Evolutionary conservation across 1,284 basidiomycete genomes (phyloP), one percentile per base, ranked within the genome.

Genomic region (Sphagnurus paluster): DNA sequence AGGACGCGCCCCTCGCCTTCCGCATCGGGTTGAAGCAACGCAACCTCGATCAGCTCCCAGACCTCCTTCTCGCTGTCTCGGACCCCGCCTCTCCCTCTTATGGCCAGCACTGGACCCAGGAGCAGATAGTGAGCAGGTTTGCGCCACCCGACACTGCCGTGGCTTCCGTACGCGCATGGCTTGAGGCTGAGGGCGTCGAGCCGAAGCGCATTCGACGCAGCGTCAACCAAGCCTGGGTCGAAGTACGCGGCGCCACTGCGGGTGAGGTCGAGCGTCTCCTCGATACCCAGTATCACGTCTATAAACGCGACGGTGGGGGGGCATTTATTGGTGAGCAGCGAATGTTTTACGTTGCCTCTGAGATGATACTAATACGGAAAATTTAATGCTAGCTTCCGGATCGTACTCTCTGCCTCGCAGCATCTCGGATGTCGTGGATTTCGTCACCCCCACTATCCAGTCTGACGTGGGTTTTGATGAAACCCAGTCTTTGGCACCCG

Each of bases 401-500:
- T 63, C 64, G 6, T 76, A 75, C 51, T 68, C 65, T 13, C 57
- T 76, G 21, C 74, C 72, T 0, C 56, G 56, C 25, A 57, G 65
- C 44, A 53, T 76, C 28, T 57, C 59, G 16, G 55, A 63, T 13
- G 70, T 74, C 46, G 62, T 76, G 34, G 74, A 76, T 46, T 56
- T 75, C 34, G 65, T 76, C 48, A 68, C 68, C 43, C 74, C 74
- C 3, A 75, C 74, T 1, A 63, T 74, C 1, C 68, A 75, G 29
- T 53, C 56, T 3, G 45, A 52, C 43, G 30, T 49, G 17, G 54
- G 50, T 13, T 41, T 57, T 10, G 37, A 39, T 13, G 50, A 39
- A 25, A 37, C 16, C 5, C 26, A 13, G 16, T 16, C 11, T 13
- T n/a, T n/a, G n/a, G n/a, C n/a, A n/a, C 29, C 16, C 11, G 17